Conservation (phyloP, 257 asterid species). For the Salvia splendens region DNA sequence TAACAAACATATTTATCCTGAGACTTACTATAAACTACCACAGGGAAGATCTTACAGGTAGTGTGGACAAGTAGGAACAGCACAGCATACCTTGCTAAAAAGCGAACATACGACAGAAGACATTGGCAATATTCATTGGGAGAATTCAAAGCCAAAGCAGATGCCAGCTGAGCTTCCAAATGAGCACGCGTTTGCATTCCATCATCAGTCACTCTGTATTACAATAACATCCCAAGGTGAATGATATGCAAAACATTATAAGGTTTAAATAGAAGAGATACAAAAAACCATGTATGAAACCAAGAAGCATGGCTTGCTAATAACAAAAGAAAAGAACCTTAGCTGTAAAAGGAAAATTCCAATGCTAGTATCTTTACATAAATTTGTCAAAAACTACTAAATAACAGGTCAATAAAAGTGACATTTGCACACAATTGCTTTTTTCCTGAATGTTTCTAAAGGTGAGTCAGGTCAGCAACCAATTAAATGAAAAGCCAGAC, state of each 20-base stretch:
- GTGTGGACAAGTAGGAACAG: constrained; percentile 18
- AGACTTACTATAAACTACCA: not conserved
- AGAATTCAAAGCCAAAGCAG: constrained; percentile 87
- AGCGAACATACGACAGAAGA: constrained; percentile 81
- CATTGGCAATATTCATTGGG: constrained; percentile 90
- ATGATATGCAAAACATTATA: constrained; percentile 10
- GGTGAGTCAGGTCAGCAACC: not conserved
- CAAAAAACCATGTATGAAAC: constrained; percentile 18
- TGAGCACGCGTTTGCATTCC: constrained; percentile 95
- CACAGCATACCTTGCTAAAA: constrained; percentile 75
- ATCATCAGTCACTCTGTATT: constrained; percentile 83
- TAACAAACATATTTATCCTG: not conserved
- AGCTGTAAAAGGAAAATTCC: not conserved
- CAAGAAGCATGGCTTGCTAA: not conserved
- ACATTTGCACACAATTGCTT: not conserved
- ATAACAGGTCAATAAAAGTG: not conserved
- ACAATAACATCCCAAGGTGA: constrained; percentile 36
- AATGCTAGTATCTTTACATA: not conserved
- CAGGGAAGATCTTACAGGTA: constrained; percentile 5
- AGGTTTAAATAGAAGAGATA: not conserved
- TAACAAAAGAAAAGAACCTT: not conserved
- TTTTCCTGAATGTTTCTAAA: too few species aligned
- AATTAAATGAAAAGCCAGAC: not conserved
- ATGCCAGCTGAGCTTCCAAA: constrained; percentile 93
- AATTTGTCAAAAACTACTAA: constrained; percentile 1